Base-by-base conservation (phyloP, 108 stramenopile species). In the Hondaea fermentalgiana region DNA sequence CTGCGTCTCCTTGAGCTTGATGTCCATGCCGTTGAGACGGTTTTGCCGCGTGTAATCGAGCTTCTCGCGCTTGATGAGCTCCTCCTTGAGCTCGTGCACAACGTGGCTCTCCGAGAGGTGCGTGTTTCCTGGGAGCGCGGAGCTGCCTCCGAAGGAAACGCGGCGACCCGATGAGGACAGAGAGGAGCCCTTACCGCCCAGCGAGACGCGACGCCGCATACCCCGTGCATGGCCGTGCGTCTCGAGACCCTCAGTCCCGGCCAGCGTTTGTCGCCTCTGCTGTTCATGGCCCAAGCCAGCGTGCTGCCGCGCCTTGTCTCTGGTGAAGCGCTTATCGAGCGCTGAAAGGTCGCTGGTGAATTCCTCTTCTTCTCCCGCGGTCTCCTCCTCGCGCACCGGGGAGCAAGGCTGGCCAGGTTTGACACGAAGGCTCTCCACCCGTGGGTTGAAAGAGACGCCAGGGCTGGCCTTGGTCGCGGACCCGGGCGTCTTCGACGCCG, bases 381-480 rank as follows among this genome's bases (percentile, higher is more conserved):
- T 28, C n/a, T 83, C 76, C 51, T 83, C 76, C 51, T 83, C 76
- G n/a, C 76, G 76, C 6, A 83, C 76, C 6, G 76, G 76, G n/a
- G 76, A 83, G 51, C 76, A 83, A n/a, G 76, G 49, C 45, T 83
- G 76, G 0, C 64, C 64, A 23, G 64, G 64, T 17, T 69, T 69
- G 35, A 69, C 64, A 0, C 42, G 25, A 23, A 69, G 64, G 64
- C 64, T 69, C 42, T 69, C 64, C 42, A 69, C 64, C 21, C 64
- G 64, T 23, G 64, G 64, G 64, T 69, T 69, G 25, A 69, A 69
- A 3, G 64, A 69, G 42, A 69, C 64, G 64, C 64, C 64, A 8
- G 64, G 64, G 42, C 64, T 69, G 19, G 59, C 59, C n/a, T 19
- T 59, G 19, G 59, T 23, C n/a, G 59, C 59, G 59, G 21, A n/a